Evolutionary conservation across 75 land plant species (phyloP), one percentile per base, ranked within the genome.

Genomic region (Cryptomeria japonica): DNA sequence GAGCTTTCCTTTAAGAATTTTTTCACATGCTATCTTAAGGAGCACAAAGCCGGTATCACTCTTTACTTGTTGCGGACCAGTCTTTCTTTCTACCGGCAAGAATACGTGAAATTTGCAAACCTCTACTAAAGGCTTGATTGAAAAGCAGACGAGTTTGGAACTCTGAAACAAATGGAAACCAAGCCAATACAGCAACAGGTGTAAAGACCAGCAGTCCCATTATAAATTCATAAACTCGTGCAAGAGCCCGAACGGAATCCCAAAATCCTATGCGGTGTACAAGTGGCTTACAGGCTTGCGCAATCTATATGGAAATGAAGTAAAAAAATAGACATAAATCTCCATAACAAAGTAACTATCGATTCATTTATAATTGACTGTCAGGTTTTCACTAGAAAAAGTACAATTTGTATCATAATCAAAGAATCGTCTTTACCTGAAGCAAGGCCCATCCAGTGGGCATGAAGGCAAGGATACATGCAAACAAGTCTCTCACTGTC

Each of bases 371-470:
- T 34, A 19, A 37, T 55, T 55, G 38, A 53, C 31, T 84, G 0
- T 51, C 28, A 31, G 22, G 41, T 37, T 34, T 53, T 36, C 51
- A 87, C 88, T 41, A 91, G 15, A 86, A 86, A 39, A 55, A 53
- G n/a, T 70, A 22, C 5, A 39, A 68, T 28, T 80, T 93, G 78
- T 16, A 93, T 92, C 90, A 86, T 9, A 47, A 84, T 34, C 16
- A 73, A 51, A 47, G 56, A 53, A 53, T 8, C 9, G 31, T 36
- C 64, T 41, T n/a, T 61, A 92, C 93, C 93, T 89, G 90, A 75
- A 97, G 92, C 82, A 97, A 58, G 13, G 95, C 99, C 97, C 97
- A 96, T 58, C 97, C 97, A 37, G 93, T 95, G 15, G 96, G 97
- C 87, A 93, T 89, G 84, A 97, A 97, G 37, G 99, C 98, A 70